Percentiles rank a stretch among this genome's conserved stretches.
Conservation (phyloP, 192 early-diverging fungal genomes). For the Pilaira anomala region DNA sequence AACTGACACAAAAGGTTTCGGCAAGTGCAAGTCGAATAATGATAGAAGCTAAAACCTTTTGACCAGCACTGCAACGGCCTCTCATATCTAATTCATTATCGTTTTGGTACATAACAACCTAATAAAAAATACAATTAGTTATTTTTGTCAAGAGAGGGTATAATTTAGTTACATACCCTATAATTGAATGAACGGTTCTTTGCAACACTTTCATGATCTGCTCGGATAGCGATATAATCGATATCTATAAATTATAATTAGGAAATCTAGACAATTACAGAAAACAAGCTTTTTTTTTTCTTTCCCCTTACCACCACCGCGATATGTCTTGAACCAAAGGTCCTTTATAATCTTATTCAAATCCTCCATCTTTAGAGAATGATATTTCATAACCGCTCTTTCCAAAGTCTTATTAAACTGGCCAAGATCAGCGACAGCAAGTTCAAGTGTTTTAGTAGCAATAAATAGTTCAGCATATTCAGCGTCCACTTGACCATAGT, state of each 20-base stretch:
- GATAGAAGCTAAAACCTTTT: conserved; percentile 93
- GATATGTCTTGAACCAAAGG: conserved; percentile 95
- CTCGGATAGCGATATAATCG: conserved; percentile 93
- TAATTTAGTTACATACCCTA: conserved; percentile 51
- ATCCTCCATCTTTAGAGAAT: conserved; percentile 93
- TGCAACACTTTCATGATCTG: conserved; percentile 71
- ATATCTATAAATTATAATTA: conserved; percentile 63
- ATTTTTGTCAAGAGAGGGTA: not conserved
- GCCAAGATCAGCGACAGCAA: conserved; percentile 80
- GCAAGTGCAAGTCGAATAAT: conserved; percentile 95
- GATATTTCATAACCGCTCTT: conserved; percentile 84
- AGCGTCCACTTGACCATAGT: conserved; percentile 77
- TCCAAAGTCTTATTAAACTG: conserved; percentile 84
- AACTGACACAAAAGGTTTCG: conserved; percentile 90
- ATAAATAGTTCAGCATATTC: conserved; percentile 67
- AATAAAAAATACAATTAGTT: not conserved
- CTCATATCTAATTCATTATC: conserved; percentile 88
- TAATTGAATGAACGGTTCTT: conserved; percentile 85
- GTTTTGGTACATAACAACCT: conserved; percentile 91
- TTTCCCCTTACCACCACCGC: conserved; percentile 64
- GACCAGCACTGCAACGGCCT: conserved; percentile 93
- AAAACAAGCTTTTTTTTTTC: not conserved
- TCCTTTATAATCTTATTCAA: conserved; percentile 96
- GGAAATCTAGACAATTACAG: not conserved
- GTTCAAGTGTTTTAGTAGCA: conserved; percentile 63